These are phyloP conservation scores for Piper betle DNA, from an alignment of 164 flowering plant genomes.

Conservation along the genomic window DNA sequence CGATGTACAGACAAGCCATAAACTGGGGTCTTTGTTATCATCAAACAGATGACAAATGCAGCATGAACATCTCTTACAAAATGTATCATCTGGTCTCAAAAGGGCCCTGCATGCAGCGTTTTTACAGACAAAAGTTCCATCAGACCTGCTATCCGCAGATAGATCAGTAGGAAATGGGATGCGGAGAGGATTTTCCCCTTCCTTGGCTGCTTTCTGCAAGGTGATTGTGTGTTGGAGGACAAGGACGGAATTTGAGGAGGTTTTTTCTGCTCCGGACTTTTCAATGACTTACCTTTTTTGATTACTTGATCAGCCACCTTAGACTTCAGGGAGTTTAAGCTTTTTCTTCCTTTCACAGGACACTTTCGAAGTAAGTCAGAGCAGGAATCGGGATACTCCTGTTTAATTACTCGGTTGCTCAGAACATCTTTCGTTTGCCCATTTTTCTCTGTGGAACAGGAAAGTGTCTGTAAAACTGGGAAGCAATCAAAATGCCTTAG, in stretches of 20 bases:
- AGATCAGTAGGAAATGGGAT: conserved; percentile 30
- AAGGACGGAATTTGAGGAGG: conserved; percentile 16
- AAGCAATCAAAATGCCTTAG: conserved; percentile 29
- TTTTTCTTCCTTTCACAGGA: conserved; percentile 40
- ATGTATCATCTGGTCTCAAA: conserved; percentile 64
- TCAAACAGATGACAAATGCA: conserved; percentile 95
- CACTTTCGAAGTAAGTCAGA: conserved; percentile 37
- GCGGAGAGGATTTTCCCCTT: conserved; percentile 67
- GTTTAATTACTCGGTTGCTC: conserved; percentile 46
- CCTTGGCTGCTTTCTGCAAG: conserved; percentile 48
- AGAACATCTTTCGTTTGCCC: conserved; percentile 42
- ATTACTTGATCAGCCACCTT: conserved; percentile 34
- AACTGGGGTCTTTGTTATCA: conserved; percentile 98
- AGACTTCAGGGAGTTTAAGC: conserved; percentile 28
- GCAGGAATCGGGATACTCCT: conserved; percentile 37
- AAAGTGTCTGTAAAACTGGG: conserved; percentile 56
- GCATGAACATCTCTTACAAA: conserved; percentile 98
- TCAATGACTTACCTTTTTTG: conserved; percentile 36
- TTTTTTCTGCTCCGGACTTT: conserved; percentile 53
- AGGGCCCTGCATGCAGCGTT: conserved; percentile 87
- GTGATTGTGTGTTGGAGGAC: conserved; percentile 20
- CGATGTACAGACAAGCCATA: conserved; percentile 88
- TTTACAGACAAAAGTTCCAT: conserved; percentile 74
- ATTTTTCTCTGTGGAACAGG: conserved; percentile 52
- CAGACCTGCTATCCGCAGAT: conserved; percentile 31